These are phyloP conservation scores for Penicillium sp. DNA, from an alignment of 2,329 filamentous ascomycete species.

Conservation along the genomic window DNA sequence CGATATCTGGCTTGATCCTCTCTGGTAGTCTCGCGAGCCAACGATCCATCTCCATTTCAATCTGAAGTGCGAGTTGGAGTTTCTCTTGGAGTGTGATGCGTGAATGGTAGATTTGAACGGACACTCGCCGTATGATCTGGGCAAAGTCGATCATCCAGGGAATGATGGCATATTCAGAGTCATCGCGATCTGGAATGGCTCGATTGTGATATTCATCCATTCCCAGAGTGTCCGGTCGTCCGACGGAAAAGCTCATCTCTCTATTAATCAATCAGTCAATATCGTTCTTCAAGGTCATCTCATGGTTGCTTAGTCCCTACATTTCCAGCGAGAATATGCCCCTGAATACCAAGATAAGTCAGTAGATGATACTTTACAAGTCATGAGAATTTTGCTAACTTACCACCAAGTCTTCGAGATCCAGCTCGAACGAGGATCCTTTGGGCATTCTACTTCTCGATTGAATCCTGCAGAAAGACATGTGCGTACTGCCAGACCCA, in stretches of 20 bases:
- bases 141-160: constrained; percentile 46
- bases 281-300: neutral
- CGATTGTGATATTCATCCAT: constrained; percentile 54
- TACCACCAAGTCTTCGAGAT: constrained; percentile 53
- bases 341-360: constrained; percentile 28
- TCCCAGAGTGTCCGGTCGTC: constrained; percentile 52
- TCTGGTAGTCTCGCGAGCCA: constrained; percentile 40
- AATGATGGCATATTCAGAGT: constrained; percentile 43
- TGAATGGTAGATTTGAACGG: constrained; percentile 44
- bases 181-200: constrained; percentile 38
- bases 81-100: constrained; percentile 39
- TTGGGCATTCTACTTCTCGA: constrained; percentile 40
- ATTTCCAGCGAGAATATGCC: constrained; percentile 50
- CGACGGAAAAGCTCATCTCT: constrained; percentile 53
- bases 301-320: constrained; percentile 26
- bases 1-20: constrained; percentile 35
- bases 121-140: constrained; percentile 44
- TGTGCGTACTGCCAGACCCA: constrained; percentile 52
- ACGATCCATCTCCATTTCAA: constrained; percentile 40
- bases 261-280: constrained; percentile 22
- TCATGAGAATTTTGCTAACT: constrained; percentile 13
- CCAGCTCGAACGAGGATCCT: constrained; percentile 39
- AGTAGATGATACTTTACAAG: neutral
- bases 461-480: constrained; percentile 54
- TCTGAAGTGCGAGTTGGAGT: constrained; percentile 36